A percentile compares a stretch with the other conserved stretches of the same genome.
These are phyloP conservation scores for Tricholoma sp. DNA, from an alignment of 768 basidiomycete species.

Conservation along the genomic window DNA sequence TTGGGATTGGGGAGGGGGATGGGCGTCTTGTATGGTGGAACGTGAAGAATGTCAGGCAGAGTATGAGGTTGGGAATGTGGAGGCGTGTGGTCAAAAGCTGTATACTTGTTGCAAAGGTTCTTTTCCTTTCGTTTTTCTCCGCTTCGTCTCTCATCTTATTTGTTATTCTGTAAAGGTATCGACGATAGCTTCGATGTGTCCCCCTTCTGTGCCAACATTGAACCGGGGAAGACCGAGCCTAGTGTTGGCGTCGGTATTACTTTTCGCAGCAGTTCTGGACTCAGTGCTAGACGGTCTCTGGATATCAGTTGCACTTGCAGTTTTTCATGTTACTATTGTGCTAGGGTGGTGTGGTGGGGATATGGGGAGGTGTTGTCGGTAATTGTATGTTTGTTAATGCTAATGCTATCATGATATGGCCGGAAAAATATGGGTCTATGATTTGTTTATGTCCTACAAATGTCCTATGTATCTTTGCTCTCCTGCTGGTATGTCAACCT, in stretches of 20 bases:
- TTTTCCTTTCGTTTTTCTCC: neutral
- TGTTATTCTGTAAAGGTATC: constrained; percentile 9
- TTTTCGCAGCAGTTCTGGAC: constrained; percentile 21
- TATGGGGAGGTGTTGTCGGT: neutral
- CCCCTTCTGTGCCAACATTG: neutral
- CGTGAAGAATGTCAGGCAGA: neutral
- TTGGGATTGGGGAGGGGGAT: neutral
- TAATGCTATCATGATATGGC: too few species aligned
- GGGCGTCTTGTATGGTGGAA: neutral
- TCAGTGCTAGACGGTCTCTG: constrained; percentile 19
- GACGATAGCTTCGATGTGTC: constrained; percentile 16
- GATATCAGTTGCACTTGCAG: constrained; percentile 15
- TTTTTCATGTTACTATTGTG: constrained; percentile 16
- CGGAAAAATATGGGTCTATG: too few species aligned
- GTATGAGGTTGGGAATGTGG: constrained; percentile 5
- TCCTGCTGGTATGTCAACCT: too few species aligned
- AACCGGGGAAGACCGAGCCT: neutral
- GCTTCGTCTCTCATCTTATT: neutral
- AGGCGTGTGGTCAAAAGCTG: constrained; percentile 20
- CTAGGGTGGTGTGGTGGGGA: constrained; percentile 1
- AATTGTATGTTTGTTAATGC: too few species aligned
- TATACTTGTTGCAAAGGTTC: constrained; percentile 23
- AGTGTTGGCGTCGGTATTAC: constrained; percentile 9
- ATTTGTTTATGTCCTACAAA: too few species aligned
- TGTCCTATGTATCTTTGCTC: too few species aligned